Percentiles rank a stretch among this genome's conserved stretches.
These are phyloP conservation scores for Aureobasidium sp. DNA, from an alignment of 2,329 filamentous ascomycete genomes.

Conservation along the genomic window DNA sequence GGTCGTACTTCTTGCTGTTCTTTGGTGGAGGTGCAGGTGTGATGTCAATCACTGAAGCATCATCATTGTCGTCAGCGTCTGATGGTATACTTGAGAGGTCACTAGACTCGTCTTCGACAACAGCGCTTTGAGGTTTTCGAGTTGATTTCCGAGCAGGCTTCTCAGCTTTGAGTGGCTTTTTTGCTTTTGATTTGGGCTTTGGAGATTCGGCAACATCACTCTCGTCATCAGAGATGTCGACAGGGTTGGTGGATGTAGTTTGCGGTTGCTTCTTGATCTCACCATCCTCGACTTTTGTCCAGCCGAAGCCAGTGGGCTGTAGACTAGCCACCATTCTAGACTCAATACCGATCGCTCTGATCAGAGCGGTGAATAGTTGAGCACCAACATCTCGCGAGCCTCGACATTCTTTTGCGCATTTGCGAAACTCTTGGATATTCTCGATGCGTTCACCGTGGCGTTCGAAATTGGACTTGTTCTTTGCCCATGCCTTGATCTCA, in stretches of 20 bases:
- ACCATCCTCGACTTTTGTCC: slow-evolving; percentile 78
- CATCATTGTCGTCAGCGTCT: slow-evolving; percentile 35
- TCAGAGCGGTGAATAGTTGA: slow-evolving; percentile 79
- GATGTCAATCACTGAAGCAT: slow-evolving; percentile 49
- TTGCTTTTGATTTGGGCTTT: slow-evolving; percentile 8
- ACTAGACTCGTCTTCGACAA: slow-evolving; percentile 40
- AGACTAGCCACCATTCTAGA: slow-evolving; percentile 75
- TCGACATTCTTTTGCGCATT: slow-evolving; percentile 57
- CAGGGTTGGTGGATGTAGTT: slow-evolving; percentile 1
- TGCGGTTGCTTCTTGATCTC: slow-evolving; percentile 33
- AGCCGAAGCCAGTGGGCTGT: slow-evolving; percentile 82
- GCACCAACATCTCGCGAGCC: slow-evolving; percentile 83
- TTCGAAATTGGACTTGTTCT: slow-evolving; percentile 51
- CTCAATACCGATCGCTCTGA: slow-evolving; percentile 74
- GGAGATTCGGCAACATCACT: slow-evolving; percentile 5
- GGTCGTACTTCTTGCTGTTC: slow-evolving; percentile 51
- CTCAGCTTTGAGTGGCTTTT: slow-evolving; percentile 12
- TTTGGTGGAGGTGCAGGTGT: slow-evolving; percentile 37
- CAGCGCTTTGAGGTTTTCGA: slow-evolving; percentile 29
- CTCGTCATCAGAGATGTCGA: slow-evolving; percentile 13
- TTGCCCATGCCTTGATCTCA: slow-evolving; percentile 61
- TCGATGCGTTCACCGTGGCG: slow-evolving; percentile 68
- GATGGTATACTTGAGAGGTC: slow-evolving; percentile 34
- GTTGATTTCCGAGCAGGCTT: slow-evolving; percentile 20
- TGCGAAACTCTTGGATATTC: slow-evolving; percentile 58